Percentiles rank a stretch among this genome's conserved stretches.
Evolutionary conservation across 164 flowering plant genomes (phyloP).

Genomic region (Sedum album): DNA sequence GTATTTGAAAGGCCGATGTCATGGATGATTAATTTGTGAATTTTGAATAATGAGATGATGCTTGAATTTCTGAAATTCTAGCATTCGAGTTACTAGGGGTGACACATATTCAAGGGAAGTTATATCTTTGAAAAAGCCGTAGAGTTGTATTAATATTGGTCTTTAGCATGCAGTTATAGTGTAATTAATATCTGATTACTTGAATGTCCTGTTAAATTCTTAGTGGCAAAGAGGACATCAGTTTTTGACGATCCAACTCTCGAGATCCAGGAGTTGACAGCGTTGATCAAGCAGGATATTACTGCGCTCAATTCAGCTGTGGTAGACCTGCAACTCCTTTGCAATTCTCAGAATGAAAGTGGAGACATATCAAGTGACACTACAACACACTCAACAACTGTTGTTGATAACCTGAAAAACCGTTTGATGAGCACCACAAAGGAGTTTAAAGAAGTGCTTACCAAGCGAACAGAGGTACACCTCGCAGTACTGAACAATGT

Average conservation of each 20-base stretch:
- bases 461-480: constrained; percentile 88
- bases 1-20: too few species aligned
- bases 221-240: constrained; percentile 99
- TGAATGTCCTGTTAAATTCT: not conserved
- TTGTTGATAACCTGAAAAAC: constrained; percentile 86
- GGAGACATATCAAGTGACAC: constrained; percentile 71
- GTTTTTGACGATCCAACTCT: constrained; percentile 91
- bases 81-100: too few species aligned
- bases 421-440: constrained; percentile 95
- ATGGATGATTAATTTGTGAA: too few species aligned
- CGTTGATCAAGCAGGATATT: constrained; percentile 94
- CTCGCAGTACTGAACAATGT: not conserved
- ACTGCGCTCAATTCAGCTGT: constrained; percentile 89
- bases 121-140: too few species aligned
- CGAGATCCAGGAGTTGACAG: constrained; percentile 94
- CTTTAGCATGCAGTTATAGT: not conserved
- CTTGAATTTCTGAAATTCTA: too few species aligned
- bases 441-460: constrained; percentile 93
- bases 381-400: constrained; percentile 86
- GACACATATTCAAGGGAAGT: too few species aligned
- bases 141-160: too few species aligned
- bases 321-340: constrained; percentile 75
- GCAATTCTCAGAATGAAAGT: constrained; percentile 72
- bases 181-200: not conserved
- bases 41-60: too few species aligned